Conservation (phyloP, 2,329 filamentous ascomycete species). For the Phoma herbarum region DNA sequence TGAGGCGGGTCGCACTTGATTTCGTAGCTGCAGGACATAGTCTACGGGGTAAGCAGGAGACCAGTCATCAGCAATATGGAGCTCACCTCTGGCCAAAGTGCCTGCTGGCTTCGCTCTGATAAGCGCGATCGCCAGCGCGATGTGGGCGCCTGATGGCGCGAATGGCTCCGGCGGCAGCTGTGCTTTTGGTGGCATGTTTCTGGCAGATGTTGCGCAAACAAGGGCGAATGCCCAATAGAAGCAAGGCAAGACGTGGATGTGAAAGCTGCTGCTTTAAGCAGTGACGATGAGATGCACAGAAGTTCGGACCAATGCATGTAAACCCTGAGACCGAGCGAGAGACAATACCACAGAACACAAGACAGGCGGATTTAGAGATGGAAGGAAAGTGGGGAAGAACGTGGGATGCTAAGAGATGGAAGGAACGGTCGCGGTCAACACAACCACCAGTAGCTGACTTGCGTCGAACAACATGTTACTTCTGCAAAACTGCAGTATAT, state of each 20-base stretch:
- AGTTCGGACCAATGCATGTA: background rate
- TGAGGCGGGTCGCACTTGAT: conserved; percentile 41
- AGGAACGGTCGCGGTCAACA: conserved; percentile 8
- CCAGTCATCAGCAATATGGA: background rate
- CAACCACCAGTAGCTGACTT: background rate
- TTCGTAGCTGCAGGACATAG: conserved; percentile 46
- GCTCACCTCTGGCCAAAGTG: conserved; percentile 44
- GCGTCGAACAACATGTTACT: conserved; percentile 13
- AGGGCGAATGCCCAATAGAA: background rate
- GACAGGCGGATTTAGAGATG: background rate
- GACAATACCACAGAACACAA: background rate
- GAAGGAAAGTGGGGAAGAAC: conserved; percentile 11
- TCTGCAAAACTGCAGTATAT: conserved; percentile 27
- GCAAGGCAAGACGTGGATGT: background rate
- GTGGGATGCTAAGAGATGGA: conserved; percentile 10
- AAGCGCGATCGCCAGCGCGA: conserved; percentile 49
- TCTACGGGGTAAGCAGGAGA: conserved; percentile 29
- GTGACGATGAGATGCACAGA: background rate
- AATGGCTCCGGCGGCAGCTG: conserved; percentile 5
- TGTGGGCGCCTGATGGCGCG: conserved; percentile 36
- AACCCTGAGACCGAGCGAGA: background rate
- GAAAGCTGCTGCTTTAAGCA: background rate
- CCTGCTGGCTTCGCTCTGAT: conserved; percentile 51
- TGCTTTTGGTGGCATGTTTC: conserved; percentile 11
- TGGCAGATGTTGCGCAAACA: background rate